Conservation (phyloP, 306 rosid species). For the Mimosa bimucronata region DNA sequence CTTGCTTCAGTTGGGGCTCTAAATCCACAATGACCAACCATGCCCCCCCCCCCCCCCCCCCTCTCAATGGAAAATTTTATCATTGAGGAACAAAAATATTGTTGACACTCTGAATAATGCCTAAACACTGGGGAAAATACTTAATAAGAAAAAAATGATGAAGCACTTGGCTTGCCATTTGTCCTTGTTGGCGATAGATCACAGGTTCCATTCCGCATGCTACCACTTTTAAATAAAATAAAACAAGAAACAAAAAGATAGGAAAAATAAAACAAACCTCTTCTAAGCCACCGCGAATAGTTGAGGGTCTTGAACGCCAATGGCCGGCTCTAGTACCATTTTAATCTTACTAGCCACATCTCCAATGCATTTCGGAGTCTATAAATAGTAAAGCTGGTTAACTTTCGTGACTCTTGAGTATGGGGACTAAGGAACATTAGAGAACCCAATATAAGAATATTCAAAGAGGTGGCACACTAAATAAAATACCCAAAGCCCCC, state of each 20-base stretch:
- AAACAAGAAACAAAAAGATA: background rate
- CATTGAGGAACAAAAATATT: background rate
- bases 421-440: background rate
- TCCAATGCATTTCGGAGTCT: background rate
- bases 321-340: too few relatives aligned
- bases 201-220: background rate
- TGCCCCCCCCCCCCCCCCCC: background rate
- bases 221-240: background rate
- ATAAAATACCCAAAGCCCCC: slow-evolving; percentile 36
- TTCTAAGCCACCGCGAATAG: background rate
- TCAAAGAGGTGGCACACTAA: slow-evolving; percentile 25
- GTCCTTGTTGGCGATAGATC: background rate
- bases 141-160: background rate
- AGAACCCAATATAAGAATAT: slow-evolving; percentile 5
- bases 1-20: background rate
- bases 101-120: background rate
- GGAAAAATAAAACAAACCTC: background rate
- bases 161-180: background rate
- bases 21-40: background rate
- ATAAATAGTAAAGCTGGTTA: background rate
- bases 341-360: background rate
- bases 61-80: background rate
- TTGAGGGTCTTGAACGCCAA: background rate
- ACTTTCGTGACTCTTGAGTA: too few relatives aligned
- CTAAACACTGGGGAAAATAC: background rate